Base-by-base conservation (phyloP, 345 rosid genomes). In the Acer negundo region DNA sequence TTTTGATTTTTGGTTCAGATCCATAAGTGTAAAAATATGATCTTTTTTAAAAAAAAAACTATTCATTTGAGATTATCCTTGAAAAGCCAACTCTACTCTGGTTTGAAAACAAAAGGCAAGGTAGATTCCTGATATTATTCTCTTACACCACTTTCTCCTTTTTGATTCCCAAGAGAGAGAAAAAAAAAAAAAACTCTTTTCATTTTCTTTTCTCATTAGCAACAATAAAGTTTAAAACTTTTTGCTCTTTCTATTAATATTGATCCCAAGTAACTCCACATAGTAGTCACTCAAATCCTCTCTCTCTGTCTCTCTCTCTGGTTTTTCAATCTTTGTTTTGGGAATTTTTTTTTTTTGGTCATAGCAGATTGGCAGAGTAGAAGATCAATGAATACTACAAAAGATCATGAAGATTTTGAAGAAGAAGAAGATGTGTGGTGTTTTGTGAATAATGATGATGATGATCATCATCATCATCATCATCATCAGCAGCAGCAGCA, bases 361-460 rank as follows among this genome's bases (percentile, higher is more conserved):
- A 87, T 84, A 87, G 85, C 77, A 78, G 87, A 84, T 61, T 67
- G 87, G 86, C 67, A 77, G 67, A 42, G 46, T 42, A 42, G 11
- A 42, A 42, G 10, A 42, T 42, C 46, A 42, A 42, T 9, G 46
- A 42, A 42, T 42, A 42, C 46, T 35, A 35, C 6, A 35, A 35
- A 79, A 75, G 80, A 85, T 28, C 31, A 28, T 78, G 93, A 85
- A 79, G 94, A 94, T 69, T 91, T 92, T 84, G 90, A 87, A 68
- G 97, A 92, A 85, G 97, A 92, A 85, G 91, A 84, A 77, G 96
- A 92, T 51, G 83, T 91, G 8, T 92, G 96, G 93, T 85, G 89
- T 6, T 85, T 76, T 71, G 78, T 31, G 59, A 85, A 78, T 46
- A 88, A 84, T n/a, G n/a, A n/a, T n/a, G n/a, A n/a, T n/a, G n/a